phyloP scores from a whole-genome alignment of 78 protist species.

The Tieghemostelium lacteum region DNA sequence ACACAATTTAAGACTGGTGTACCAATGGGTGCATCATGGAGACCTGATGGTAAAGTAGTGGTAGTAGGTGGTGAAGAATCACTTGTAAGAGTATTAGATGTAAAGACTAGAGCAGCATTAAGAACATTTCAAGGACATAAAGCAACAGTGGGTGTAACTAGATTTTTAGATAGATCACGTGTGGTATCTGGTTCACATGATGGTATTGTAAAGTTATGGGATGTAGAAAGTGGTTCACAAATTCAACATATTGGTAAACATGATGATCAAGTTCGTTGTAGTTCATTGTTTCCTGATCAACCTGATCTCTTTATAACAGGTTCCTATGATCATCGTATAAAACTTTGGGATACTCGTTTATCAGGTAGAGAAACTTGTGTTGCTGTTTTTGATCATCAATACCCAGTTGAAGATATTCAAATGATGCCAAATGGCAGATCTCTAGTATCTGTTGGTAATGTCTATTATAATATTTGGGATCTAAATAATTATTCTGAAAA shows the following conservation, averaged over 20 bases:
- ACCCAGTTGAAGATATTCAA: conserved; percentile 62
- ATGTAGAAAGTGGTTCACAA: conserved; percentile 27
- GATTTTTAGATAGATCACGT: conserved; percentile 16
- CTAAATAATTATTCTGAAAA: background rate
- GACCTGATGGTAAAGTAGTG: conserved; percentile 22
- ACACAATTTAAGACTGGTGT: background rate
- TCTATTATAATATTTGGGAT: conserved; percentile 46
- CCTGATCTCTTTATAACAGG: conserved; percentile 32
- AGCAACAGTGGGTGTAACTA: conserved; percentile 22
- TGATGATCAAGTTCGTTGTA: conserved; percentile 38
- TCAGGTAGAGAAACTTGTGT: background rate
- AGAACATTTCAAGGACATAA: conserved; percentile 49
- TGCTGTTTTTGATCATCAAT: conserved; percentile 32
- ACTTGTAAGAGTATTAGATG: conserved; percentile 8
- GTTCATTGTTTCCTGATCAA: conserved; percentile 11
- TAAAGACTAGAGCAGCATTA: background rate
- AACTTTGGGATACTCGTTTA: conserved; percentile 48
- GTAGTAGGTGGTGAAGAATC: conserved; percentile 50
- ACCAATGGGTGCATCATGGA: conserved; percentile 27
- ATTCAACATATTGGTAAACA: conserved; percentile 26
- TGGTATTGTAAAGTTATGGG: conserved; percentile 42
- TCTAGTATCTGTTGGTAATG: conserved; percentile 47
- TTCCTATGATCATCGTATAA: conserved; percentile 54
- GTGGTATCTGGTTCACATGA: conserved; percentile 44
- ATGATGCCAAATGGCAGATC: conserved; percentile 6